Percentiles rank a stretch among this genome's conserved stretches.
Conservation (phyloP, 2,329 filamentous ascomycete species). For the Scolecobasidium constrictum region DNA sequence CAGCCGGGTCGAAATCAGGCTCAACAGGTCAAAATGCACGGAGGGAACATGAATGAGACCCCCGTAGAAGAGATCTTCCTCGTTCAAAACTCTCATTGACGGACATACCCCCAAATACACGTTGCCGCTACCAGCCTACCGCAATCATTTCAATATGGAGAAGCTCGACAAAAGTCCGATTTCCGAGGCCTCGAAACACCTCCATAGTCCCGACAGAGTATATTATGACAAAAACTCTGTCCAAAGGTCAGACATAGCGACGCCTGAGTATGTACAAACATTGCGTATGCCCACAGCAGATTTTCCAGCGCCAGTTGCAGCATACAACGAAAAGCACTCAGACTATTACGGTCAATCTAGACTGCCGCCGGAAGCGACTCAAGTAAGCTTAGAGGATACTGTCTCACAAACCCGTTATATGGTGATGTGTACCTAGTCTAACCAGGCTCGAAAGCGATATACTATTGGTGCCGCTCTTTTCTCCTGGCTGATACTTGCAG, state of each 20-base stretch:
- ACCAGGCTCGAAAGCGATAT: constrained; percentile 5
- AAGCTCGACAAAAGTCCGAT: background rate
- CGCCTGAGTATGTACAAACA: constrained; percentile 1
- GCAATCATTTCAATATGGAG: constrained; percentile 1
- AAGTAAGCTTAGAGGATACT: background rate
- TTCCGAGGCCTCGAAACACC: constrained; percentile 1
- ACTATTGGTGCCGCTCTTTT: constrained; percentile 5
- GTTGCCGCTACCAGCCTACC: background rate
- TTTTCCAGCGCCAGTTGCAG: constrained; percentile 4
- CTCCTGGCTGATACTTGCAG: constrained; percentile 5
- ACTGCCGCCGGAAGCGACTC: constrained; percentile 3
- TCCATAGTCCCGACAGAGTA: background rate
- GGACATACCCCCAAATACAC: background rate
- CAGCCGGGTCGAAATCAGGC: constrained; percentile 3
- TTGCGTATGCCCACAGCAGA: constrained; percentile 3
- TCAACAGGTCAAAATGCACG: background rate
- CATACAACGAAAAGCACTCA: constrained; percentile 4
- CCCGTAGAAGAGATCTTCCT: background rate
- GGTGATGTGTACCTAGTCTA: constrained; percentile 4
- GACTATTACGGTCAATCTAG: constrained; percentile 3
- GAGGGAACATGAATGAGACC: background rate
- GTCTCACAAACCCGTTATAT: constrained; percentile 8
- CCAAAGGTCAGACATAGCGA: constrained; percentile 4
- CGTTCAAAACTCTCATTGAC: background rate
- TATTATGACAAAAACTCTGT: constrained; percentile 4